A percentile compares a stretch with the other conserved stretches of the same genome.
phyloP scores from a whole-genome alignment of 768 basidiomycete genomes.

The Podaxis carcinomalis region DNA sequence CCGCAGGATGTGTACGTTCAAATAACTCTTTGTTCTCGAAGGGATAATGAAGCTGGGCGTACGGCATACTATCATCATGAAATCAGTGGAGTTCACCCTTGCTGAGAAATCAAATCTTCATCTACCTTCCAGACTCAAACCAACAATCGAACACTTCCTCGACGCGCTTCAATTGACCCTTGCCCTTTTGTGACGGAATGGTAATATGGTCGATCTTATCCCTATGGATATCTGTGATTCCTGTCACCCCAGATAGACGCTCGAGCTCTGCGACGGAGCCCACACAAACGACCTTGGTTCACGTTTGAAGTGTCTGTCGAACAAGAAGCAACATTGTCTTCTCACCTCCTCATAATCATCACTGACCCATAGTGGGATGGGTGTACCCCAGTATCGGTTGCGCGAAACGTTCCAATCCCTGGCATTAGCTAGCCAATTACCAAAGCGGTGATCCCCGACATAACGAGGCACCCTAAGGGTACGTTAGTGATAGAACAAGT shows the following conservation, averaged over 20 bases:
- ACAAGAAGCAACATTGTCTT: not conserved
- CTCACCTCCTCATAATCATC: slow-evolving; percentile 87
- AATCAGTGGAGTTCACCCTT: not conserved
- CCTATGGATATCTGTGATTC: slow-evolving; percentile 87
- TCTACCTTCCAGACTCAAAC: slow-evolving; percentile 98
- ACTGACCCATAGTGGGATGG: slow-evolving; percentile 93
- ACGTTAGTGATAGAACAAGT: not conserved
- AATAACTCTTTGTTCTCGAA: slow-evolving; percentile 95
- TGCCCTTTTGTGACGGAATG: slow-evolving; percentile 88
- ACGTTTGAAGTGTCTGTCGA: not conserved
- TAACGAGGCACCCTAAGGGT: slow-evolving; percentile 78
- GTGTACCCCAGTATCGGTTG: slow-evolving; percentile 99
- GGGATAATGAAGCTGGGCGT: slow-evolving; percentile 95
- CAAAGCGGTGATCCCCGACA: slow-evolving; percentile 90
- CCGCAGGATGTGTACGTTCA: slow-evolving; percentile 83
- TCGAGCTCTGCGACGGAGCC: slow-evolving; percentile 89
- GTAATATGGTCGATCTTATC: slow-evolving; percentile 96
- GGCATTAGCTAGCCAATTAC: slow-evolving; percentile 97
- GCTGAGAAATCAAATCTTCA: not conserved
- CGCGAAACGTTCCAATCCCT: slow-evolving; percentile 99
- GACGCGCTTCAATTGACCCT: slow-evolving; percentile 81
- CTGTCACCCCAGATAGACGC: slow-evolving; percentile 74
- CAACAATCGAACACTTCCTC: slow-evolving; percentile 99
- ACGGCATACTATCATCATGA: slow-evolving; percentile 83
- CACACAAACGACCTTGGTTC: slow-evolving; percentile 68